Conservation (phyloP, 202 grass and related monocot species). For the Cymbopogon flexuosus region DNA sequence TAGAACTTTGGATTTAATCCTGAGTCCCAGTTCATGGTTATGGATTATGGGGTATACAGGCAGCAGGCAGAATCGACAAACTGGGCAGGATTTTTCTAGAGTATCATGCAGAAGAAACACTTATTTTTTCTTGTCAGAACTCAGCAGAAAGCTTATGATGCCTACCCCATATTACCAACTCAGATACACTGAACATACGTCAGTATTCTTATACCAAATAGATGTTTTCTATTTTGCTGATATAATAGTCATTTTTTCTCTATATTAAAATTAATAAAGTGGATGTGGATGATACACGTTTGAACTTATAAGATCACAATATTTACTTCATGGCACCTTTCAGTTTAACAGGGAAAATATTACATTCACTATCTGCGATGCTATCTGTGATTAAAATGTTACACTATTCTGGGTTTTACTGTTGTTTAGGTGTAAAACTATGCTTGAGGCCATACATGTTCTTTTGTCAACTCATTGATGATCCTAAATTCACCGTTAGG, state of each 20-base stretch:
- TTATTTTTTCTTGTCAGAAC: background rate
- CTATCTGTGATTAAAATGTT: background rate
- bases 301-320: background rate
- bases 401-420: background rate
- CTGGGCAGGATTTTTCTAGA: background rate
- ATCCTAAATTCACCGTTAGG: constrained; percentile 6
- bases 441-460: background rate
- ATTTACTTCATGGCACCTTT: background rate
- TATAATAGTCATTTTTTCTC: background rate
- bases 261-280: constrained; percentile 6
- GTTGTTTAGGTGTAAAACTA: background rate
- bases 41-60: background rate
- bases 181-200: constrained; percentile 2
- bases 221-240: background rate
- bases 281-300: background rate
- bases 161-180: background rate
- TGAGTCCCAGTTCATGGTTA: constrained; percentile 1
- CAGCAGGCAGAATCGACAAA: background rate
- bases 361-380: background rate
- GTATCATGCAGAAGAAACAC: background rate
- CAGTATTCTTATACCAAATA: background rate
- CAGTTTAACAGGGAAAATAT: background rate
- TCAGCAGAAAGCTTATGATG: background rate
- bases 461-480: background rate
- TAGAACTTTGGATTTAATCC: background rate